Evolutionary conservation across 2,329 filamentous ascomycete species (phyloP).

Genomic region (Emergomyces africanus): DNA sequence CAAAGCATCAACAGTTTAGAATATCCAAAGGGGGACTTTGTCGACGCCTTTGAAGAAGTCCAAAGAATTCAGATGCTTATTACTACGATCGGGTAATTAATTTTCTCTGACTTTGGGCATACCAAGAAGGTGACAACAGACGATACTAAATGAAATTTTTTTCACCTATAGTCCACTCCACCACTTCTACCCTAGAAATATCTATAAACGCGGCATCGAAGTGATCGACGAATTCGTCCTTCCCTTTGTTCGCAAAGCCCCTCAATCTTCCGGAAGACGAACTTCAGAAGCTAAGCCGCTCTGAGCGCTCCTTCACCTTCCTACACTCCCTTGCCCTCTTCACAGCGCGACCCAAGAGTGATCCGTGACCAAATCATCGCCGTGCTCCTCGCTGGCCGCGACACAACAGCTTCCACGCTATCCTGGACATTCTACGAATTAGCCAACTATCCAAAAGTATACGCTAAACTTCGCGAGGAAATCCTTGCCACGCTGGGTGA

Average conservation of each 20-base stretch:
- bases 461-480: slow-evolving; percentile 23
- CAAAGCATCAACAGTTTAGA: slow-evolving; percentile 46
- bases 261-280: slow-evolving; percentile 54
- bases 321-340: slow-evolving; percentile 63
- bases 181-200: slow-evolving; percentile 44
- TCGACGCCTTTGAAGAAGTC: slow-evolving; percentile 61
- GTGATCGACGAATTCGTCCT: slow-evolving; percentile 59
- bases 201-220: slow-evolving; percentile 47
- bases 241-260: slow-evolving; percentile 57
- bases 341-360: slow-evolving; percentile 44
- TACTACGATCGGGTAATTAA: slow-evolving; percentile 1
- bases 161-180: slow-evolving; percentile 38
- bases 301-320: slow-evolving; percentile 56
- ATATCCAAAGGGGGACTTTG: slow-evolving; percentile 55
- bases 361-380: slow-evolving; percentile 65
- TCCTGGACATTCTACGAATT: slow-evolving; percentile 38
- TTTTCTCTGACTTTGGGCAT: neutral
- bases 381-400: slow-evolving; percentile 41
- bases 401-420: slow-evolving; percentile 38
- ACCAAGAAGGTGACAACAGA: neutral
- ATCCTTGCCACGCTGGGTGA: slow-evolving; percentile 15
- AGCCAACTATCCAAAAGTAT: slow-evolving; percentile 26
- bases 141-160: neutral
- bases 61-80: slow-evolving; percentile 51
- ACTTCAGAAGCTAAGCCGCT: slow-evolving; percentile 54